Conservation (phyloP, 345 rosid species). For the Rhodamnia argentea region DNA sequence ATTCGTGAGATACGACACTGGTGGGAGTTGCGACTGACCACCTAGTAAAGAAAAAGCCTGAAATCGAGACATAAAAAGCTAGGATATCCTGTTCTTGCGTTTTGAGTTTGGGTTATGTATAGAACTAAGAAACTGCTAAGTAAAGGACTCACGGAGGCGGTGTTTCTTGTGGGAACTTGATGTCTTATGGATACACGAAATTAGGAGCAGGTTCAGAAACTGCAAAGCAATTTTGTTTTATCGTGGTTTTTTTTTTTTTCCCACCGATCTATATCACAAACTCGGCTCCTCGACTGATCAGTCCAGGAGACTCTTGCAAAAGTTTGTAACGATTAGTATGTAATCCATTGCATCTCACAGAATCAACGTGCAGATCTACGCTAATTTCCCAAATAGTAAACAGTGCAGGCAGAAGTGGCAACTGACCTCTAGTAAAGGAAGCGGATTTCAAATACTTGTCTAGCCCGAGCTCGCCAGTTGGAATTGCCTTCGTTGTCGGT, state of each 20-base stretch:
- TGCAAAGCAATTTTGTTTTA: not conserved
- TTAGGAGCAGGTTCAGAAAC: not conserved
- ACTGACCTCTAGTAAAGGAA: not conserved
- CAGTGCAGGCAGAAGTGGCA: not conserved
- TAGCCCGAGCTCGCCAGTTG: not conserved
- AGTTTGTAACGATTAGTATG: not conserved
- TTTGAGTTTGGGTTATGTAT: not conserved
- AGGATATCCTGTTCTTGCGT: not conserved
- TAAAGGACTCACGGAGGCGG: not conserved
- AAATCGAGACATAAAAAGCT: not conserved
- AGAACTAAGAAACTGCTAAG: not conserved
- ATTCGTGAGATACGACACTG: constrained; percentile 49
- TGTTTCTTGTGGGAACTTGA: not conserved
- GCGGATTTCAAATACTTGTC: not conserved
- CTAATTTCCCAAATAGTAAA: not conserved
- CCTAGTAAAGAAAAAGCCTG: not conserved
- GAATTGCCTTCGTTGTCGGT: not conserved
- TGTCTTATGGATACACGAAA: not conserved
- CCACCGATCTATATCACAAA: not conserved
- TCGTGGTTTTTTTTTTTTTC: not conserved
- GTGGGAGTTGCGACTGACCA: constrained; percentile 36
- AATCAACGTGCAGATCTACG: not conserved
- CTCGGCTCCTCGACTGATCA: not conserved
- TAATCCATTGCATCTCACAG: not conserved
- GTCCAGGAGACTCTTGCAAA: not conserved